phyloP scores from a whole-genome alignment of 441 rosid genomes.

The Populus hybrid region DNA sequence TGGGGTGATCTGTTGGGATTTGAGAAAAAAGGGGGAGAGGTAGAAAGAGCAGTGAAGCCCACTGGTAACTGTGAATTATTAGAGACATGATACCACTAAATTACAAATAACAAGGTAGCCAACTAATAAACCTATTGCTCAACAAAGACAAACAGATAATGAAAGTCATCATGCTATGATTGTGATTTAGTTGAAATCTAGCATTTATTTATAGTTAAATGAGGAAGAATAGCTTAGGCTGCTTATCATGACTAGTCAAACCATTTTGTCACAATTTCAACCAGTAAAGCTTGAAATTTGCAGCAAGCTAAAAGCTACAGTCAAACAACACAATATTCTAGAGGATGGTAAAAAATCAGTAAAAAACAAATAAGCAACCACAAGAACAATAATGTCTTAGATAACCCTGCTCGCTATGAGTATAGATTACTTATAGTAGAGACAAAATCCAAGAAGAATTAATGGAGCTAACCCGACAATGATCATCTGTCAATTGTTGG shows the following conservation, averaged over 20 bases:
- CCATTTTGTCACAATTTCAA: neutral
- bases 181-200: neutral
- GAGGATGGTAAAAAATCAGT: neutral
- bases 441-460: conserved; percentile 1
- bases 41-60: neutral
- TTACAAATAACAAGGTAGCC: neutral
- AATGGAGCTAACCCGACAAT: conserved; percentile 62
- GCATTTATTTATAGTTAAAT: neutral
- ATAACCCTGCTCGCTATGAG: neutral
- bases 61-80: neutral
- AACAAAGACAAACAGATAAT: neutral
- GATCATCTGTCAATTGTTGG: conserved; percentile 72
- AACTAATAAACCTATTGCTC: neutral
- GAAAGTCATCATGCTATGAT: neutral
- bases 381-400: neutral
- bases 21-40: neutral
- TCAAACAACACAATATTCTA: neutral
- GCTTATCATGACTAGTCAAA: neutral
- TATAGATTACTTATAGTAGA: neutral
- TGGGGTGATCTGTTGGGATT: neutral
- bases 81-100: neutral
- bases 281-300: neutral
- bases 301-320: neutral
- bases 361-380: neutral
- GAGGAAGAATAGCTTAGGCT: neutral